phyloP scores from a whole-genome alignment of 257 asterid species.

The Scutellaria baicalensis region DNA sequence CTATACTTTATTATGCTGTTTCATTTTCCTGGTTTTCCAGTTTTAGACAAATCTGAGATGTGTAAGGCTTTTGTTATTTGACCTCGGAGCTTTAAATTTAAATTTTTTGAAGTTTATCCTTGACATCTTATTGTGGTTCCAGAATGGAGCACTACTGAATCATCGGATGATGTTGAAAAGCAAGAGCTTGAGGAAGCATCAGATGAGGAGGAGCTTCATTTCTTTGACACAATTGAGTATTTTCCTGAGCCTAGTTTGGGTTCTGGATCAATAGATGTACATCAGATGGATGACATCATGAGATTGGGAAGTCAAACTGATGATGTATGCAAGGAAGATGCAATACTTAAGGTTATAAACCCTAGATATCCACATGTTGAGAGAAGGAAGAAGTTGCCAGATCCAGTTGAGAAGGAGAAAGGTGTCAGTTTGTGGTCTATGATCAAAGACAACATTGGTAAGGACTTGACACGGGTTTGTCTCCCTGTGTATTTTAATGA shows the following conservation, averaged over 20 bases:
- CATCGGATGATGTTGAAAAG: constrained; percentile 89
- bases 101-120: neutral
- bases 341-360: constrained; percentile 7
- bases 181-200: constrained; percentile 85
- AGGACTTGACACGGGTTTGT: constrained; percentile 85
- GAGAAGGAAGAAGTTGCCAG: constrained; percentile 81
- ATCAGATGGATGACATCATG: constrained; percentile 29
- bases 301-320: constrained; percentile 21
- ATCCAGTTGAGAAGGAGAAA: constrained; percentile 90
- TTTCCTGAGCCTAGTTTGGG: constrained; percentile 40
- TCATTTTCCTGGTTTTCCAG: neutral
- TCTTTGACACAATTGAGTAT: constrained; percentile 61
- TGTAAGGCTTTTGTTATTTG: neutral
- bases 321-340: constrained; percentile 12
- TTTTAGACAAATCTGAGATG: neutral
- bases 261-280: constrained; percentile 28
- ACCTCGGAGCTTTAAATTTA: neutral
- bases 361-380: constrained; percentile 31
- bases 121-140: constrained; percentile 15
- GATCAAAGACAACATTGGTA: constrained; percentile 95
- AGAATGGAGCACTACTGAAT: constrained; percentile 98
- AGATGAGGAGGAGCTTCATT: constrained; percentile 74
- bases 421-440: constrained; percentile 92
- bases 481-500: constrained; percentile 93
- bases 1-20: neutral